phyloP scores from a whole-genome alignment of 495 filamentous ascomycete species.

The Entonaema liquescens region DNA sequence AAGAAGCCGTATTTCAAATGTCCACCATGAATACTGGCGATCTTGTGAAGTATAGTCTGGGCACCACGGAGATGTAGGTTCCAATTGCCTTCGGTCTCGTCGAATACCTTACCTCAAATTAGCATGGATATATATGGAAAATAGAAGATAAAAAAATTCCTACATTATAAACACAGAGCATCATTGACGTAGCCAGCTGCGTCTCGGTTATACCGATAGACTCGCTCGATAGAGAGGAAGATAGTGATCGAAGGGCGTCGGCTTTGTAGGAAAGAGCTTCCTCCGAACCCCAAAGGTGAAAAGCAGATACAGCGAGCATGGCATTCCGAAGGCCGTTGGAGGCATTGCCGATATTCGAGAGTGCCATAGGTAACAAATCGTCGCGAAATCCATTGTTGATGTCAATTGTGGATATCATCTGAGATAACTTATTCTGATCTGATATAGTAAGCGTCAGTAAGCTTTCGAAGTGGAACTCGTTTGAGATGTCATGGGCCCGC shows the following conservation, averaged over 20 bases:
- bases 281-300: slow-evolving; percentile 45
- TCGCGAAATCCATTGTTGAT: slow-evolving; percentile 48
- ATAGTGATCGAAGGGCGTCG: slow-evolving; percentile 45
- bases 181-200: slow-evolving; percentile 51
- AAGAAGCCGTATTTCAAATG: slow-evolving; percentile 43
- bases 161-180: slow-evolving; percentile 52
- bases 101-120: slow-evolving; percentile 44
- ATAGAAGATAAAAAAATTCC: background rate
- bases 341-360: slow-evolving; percentile 38
- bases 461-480: background rate
- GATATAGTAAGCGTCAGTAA: slow-evolving; percentile 22
- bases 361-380: slow-evolving; percentile 48
- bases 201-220: slow-evolving; percentile 44
- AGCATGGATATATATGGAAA: background rate
- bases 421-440: slow-evolving; percentile 45
- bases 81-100: slow-evolving; percentile 51
- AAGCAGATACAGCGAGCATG: slow-evolving; percentile 48
- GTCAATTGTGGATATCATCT: slow-evolving; percentile 51
- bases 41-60: slow-evolving; percentile 42
- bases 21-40: slow-evolving; percentile 41
- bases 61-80: slow-evolving; percentile 47
- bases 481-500: background rate
- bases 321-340: slow-evolving; percentile 47
- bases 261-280: slow-evolving; percentile 48
- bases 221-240: slow-evolving; percentile 41